Percentiles rank a stretch among this genome's conserved stretches.
Evolutionary conservation across 2,329 filamentous ascomycete genomes (phyloP).

Genomic region (Rugonectria rugulosa): DNA sequence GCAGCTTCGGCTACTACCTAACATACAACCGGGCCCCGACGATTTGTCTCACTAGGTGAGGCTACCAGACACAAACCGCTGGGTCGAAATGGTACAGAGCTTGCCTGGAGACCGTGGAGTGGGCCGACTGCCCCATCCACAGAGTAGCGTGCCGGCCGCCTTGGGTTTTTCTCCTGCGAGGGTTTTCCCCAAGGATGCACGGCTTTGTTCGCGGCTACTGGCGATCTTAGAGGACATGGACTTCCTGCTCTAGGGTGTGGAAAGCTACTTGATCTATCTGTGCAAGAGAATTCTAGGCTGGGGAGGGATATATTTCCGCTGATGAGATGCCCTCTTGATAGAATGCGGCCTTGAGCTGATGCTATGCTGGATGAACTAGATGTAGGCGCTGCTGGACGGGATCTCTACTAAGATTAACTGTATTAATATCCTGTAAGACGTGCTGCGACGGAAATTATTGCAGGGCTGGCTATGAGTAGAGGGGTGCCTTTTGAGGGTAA

Average conservation of each 20-base stretch:
- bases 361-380: neutral
- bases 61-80: conserved; percentile 9
- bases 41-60: neutral
- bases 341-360: neutral
- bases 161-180: conserved; percentile 18
- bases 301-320: neutral
- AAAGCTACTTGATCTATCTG: neutral
- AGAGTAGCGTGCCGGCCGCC: conserved; percentile 12
- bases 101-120: conserved; percentile 18
- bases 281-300: neutral
- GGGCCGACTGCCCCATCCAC: conserved; percentile 4
- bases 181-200: conserved; percentile 20
- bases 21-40: conserved; percentile 4
- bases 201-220: conserved; percentile 13
- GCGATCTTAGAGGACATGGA: conserved; percentile 7
- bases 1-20: conserved; percentile 15
- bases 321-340: neutral
- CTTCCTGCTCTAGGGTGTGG: neutral
- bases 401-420: neutral
- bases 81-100: conserved; percentile 17
- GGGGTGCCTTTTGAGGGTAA: neutral
- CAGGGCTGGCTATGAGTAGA: neutral
- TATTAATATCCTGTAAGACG: neutral
- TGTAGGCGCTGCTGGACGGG: neutral
- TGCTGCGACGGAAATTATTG: neutral